phyloP scores from a whole-genome alignment of 2,329 filamentous ascomycete species.

The Aspergillus sp. region DNA sequence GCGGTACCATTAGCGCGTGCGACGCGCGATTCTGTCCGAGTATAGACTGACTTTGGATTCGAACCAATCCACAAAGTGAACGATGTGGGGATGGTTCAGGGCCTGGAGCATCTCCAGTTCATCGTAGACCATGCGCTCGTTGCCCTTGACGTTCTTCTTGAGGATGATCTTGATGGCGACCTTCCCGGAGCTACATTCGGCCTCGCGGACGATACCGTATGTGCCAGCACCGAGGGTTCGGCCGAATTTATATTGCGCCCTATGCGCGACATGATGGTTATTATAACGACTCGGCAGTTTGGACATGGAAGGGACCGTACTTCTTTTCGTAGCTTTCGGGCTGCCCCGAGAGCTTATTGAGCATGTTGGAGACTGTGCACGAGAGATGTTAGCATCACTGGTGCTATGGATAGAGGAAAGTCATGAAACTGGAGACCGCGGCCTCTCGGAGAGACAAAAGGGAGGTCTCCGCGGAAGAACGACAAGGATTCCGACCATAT shows the following conservation, averaged over 20 bases:
- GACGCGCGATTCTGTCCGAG: neutral
- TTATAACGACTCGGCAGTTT: constrained; percentile 1
- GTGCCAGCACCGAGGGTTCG: constrained; percentile 93
- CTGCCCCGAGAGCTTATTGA: constrained; percentile 94
- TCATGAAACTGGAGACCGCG: neutral
- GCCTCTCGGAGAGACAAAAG: neutral
- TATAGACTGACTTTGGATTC: constrained; percentile 75
- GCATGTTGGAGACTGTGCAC: constrained; percentile 73
- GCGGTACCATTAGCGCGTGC: constrained; percentile 13
- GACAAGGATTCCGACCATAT: neutral
- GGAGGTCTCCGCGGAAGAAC: no score
- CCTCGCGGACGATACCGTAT: constrained; percentile 97
- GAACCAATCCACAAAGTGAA: constrained; percentile 98
- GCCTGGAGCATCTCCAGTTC: constrained; percentile 91
- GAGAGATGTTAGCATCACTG: neutral
- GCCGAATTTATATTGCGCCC: constrained; percentile 86
- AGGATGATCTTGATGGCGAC: constrained; percentile 98
- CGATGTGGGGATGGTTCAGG: constrained; percentile 91
- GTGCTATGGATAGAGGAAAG: constrained; percentile 35
- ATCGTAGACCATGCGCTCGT: constrained; percentile 98
- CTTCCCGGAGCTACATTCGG: constrained; percentile 75
- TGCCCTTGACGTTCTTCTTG: constrained; percentile 98
- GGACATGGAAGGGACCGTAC: constrained; percentile 48
- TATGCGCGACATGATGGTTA: constrained; percentile 38
- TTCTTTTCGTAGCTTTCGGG: constrained; percentile 99